Evolutionary conservation across 805 yeast genomes (phyloP).

Genomic region (Kurtzmaniella fragi): DNA sequence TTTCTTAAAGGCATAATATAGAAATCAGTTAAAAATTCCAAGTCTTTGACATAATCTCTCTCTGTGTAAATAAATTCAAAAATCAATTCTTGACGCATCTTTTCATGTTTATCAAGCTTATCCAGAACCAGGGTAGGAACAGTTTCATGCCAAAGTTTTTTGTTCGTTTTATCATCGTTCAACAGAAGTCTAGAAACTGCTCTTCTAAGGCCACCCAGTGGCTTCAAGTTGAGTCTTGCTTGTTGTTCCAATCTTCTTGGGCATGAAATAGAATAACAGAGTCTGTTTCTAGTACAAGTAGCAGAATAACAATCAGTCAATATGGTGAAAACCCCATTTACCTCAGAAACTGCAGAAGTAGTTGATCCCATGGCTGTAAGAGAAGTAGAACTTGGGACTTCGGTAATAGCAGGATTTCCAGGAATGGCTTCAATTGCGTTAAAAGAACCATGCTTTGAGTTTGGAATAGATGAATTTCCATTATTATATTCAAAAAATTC

Average conservation of each 20-base stretch:
- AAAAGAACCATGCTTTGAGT: slow-evolving; percentile 28
- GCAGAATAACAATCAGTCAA: slow-evolving; percentile 96
- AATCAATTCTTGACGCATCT: slow-evolving; percentile 90
- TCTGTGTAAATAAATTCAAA: slow-evolving; percentile 93
- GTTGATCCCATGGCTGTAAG: slow-evolving; percentile 10
- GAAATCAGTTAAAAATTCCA: slow-evolving; percentile 88
- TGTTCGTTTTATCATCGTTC: slow-evolving; percentile 67
- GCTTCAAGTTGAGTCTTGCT: slow-evolving; percentile 82
- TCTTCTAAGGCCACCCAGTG: slow-evolving; percentile 77
- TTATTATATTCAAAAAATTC: slow-evolving; percentile 34
- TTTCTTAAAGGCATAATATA: slow-evolving; percentile 90
- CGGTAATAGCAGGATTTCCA: slow-evolving; percentile 8
- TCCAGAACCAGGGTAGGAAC: slow-evolving; percentile 79
- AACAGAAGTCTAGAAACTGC: slow-evolving; percentile 67
- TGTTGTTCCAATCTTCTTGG: slow-evolving; percentile 95
- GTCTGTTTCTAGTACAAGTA: slow-evolving; percentile 81
- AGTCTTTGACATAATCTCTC: slow-evolving; percentile 89
- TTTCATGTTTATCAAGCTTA: slow-evolving; percentile 73
- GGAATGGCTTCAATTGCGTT: slow-evolving; percentile 9
- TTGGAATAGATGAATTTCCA: slow-evolving; percentile 15
- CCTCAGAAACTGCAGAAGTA: slow-evolving; percentile 30
- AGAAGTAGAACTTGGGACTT: slow-evolving; percentile 14
- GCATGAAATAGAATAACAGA: slow-evolving; percentile 94
- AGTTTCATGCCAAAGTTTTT: slow-evolving; percentile 89
- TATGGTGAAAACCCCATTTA: slow-evolving; percentile 89